phyloP scores from a whole-genome alignment of 2,329 filamentous ascomycete species.

The Colletotrichum falcatum region DNA sequence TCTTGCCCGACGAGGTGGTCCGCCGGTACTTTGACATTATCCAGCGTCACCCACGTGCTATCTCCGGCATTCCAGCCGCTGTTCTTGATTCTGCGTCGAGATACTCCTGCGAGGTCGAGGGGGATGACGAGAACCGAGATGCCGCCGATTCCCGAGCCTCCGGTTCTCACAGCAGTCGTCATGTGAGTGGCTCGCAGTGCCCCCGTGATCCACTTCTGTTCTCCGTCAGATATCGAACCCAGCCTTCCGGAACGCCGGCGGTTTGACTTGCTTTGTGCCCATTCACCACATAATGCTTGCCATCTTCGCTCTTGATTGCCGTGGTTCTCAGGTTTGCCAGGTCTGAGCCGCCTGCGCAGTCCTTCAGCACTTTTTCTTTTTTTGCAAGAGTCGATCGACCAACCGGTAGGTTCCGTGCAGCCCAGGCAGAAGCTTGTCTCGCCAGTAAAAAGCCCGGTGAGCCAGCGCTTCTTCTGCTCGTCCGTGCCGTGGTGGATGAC shows the following conservation, averaged over 20 bases:
- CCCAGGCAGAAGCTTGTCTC: constrained; percentile 72
- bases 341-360: constrained; percentile 43
- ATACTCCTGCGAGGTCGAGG: constrained; percentile 60
- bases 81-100: constrained; percentile 63
- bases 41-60: constrained; percentile 67
- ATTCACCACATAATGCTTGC: constrained; percentile 68
- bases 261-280: constrained; percentile 58
- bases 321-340: constrained; percentile 73
- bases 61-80: constrained; percentile 74
- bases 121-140: constrained; percentile 70
- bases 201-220: constrained; percentile 75
- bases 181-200: constrained; percentile 70
- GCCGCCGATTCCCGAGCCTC: constrained; percentile 63
- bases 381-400: constrained; percentile 48
- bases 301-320: constrained; percentile 59
- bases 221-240: background rate
- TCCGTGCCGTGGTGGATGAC: constrained; percentile 71
- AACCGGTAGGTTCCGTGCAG: constrained; percentile 71
- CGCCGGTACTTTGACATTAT: constrained; percentile 66
- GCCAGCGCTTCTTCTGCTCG: constrained; percentile 69
- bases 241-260: accelerated
- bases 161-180: constrained; percentile 72
- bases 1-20: constrained; percentile 66
- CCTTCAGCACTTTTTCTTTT: background rate
- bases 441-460: constrained; percentile 68